Base-by-base conservation (phyloP, 371 early-diverging fungal genomes). In the Lichtheimia ramosa region DNA sequence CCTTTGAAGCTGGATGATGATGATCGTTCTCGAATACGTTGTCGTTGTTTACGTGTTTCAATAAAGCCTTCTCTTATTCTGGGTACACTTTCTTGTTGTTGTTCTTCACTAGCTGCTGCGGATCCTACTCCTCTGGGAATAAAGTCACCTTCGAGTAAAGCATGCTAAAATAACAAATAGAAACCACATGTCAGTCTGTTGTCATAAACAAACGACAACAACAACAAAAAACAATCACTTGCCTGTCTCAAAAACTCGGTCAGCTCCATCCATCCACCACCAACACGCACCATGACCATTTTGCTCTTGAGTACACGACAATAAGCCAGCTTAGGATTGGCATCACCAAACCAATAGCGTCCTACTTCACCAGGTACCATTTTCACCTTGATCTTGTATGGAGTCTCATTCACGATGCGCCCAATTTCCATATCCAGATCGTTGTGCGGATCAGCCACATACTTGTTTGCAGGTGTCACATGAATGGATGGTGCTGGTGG, bases 211-310 rank as follows among this genome's bases (percentile, higher is more conserved):
- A 34, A 34, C 34, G 34, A 34, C 34, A 2, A 34, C 34, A 2
- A 34, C 34, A 8, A 34, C 34, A 7, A n/a, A n/a, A n/a, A n/a
- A 28, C 28, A 28, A 34, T 5, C 25, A 25, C 34, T 34, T 34
- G 0, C 34, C 34, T 34, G 70, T 21, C 79, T 43, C 51, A 78
- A 58, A 50, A 78, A 87, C 68, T 84, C 81, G 27, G 88, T 83
- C 8, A 87, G 64, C 57, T 87, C 88, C 14, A 75, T 76, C 91
- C 91, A 91, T 6, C 79, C 91, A 56, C 91, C 91, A 21, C 91
- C 91, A 2, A 91, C 87, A 46, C 91, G 81, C 42, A 91, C 89
- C 89, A 91, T 89, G 20, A 91, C 89, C 77, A 84, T 83, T 13
- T 82, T 78, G 56, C 83, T 83, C 50, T 82, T 74, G 43, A 91